Conservation (phyloP, 202 grass and related monocot genomes). For the Tripidium arundinaceum region DNA sequence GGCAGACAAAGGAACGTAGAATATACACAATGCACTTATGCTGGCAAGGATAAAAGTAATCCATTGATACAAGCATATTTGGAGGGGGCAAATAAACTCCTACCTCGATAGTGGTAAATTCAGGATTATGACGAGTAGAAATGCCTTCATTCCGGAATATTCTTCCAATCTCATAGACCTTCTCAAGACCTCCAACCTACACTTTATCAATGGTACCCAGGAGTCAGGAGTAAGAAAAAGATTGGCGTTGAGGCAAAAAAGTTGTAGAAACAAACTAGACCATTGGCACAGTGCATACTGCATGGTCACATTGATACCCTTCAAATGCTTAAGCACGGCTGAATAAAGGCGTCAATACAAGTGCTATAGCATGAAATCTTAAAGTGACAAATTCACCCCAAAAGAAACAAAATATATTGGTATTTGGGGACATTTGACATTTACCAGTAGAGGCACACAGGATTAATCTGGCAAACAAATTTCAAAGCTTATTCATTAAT, state of each 20-base stretch:
- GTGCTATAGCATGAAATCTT: conserved; percentile 4
- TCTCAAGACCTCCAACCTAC: conserved; percentile 97
- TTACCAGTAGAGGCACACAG: neutral
- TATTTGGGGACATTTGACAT: neutral
- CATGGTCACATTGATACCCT: neutral
- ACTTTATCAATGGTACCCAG: conserved; percentile 28
- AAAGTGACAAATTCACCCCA: neutral
- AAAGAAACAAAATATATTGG: neutral
- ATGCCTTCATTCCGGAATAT: conserved; percentile 99
- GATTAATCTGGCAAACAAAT: conserved; percentile 18
- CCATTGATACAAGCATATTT: conserved; percentile 14
- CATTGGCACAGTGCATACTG: neutral
- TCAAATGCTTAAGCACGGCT: neutral
- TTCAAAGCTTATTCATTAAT: conserved; percentile 10
- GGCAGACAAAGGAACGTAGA: conserved; percentile 14
- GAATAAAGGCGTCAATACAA: neutral
- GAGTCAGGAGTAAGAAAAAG: conserved; percentile 12
- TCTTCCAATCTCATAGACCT: conserved; percentile 96
- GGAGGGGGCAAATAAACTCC: neutral
- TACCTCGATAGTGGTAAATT: conserved; percentile 98
- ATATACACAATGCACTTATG: neutral
- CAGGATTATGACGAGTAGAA: conserved; percentile 98
- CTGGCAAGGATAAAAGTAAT: neutral
- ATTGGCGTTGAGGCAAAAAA: neutral
- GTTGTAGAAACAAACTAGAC: conserved; percentile 3